These are phyloP conservation scores for Solanum infundibuliforme DNA, from an alignment of 257 asterid species.

Conservation along the genomic window DNA sequence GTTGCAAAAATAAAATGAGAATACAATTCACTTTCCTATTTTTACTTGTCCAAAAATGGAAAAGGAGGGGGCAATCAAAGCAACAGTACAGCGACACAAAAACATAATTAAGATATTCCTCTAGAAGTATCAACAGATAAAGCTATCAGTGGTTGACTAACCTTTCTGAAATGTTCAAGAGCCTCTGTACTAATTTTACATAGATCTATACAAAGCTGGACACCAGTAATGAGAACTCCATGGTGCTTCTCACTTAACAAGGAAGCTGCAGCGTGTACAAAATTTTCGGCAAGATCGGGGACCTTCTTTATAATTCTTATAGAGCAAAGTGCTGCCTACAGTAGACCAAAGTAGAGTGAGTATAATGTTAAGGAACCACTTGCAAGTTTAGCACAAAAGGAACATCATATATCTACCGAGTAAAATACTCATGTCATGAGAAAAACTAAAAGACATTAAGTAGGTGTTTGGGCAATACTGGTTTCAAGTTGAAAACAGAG, in stretches of 20 bases:
- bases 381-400: not conserved
- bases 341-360: conserved; percentile 9
- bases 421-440: not conserved
- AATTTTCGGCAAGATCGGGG: conserved; percentile 94
- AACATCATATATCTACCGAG: not conserved
- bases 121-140: not conserved
- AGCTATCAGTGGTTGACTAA: conserved; percentile 6
- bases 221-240: conserved; percentile 87
- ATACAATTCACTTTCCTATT: not conserved
- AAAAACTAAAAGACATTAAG: not conserved
- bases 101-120: not conserved
- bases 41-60: not conserved
- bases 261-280: conserved; percentile 66
- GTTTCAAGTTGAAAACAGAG: not conserved
- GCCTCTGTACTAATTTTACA: conserved; percentile 85
- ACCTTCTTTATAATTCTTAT: conserved; percentile 93
- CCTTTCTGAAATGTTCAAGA: conserved; percentile 82
- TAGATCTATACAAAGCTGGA: conserved; percentile 82
- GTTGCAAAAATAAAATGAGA: not conserved
- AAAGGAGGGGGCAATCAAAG: not conserved
- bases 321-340: conserved; percentile 92
- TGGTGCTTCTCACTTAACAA: conserved; percentile 95
- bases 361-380: not conserved
- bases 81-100: not conserved
- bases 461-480: not conserved